Evolutionary conservation across 2,329 filamentous ascomycete genomes (phyloP), one percentile per base, ranked within the genome.

Genomic region (Pseudopithomyces maydicus): DNA sequence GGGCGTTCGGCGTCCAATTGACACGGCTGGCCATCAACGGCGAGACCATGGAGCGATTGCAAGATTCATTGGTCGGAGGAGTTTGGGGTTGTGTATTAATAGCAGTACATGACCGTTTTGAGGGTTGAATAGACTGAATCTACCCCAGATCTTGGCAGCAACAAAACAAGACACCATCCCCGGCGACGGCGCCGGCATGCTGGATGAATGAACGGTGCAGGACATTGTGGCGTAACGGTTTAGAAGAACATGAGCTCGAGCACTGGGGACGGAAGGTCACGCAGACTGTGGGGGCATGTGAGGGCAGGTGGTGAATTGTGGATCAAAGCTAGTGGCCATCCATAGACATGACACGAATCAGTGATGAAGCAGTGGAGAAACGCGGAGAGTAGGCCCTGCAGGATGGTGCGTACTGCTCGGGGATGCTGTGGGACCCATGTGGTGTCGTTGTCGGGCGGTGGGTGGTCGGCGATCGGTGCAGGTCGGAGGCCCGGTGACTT

Each of bases 41-140:
- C n/a, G 36, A n/a, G 22, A 11, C 11, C 39, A 19, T 14, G 22
- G 14, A n/a, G 29, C 8, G 17, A 3, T 41, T n/a, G 22, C n/a
- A n/a, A 26, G 6, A 38, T 29, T 3, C 42, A 58, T 59, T 20
- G 32, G n/a, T n/a, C 43, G 6, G 35, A 61, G 32, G 61, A 66
- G 61, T 56, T 61, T 63, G 29, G 59, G 59, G 46, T 49, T 55
- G 49, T 41, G 41, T 44, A 45, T 51, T 36, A 62, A 53, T 53
- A 20, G 52, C 54, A 45, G 32, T 55, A 38, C 44, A 38, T 65
- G 60, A 33, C 63, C 64, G 46, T 33, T 64, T 68, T 57, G n/a
- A 62, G 67, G 61, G 61, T 56, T 71, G 61, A 72, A 73, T 72
- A 74, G 59, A 50, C 50, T 63, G 57, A 65, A 70, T 70, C 66